phyloP scores from a whole-genome alignment of 208 protist genomes.

The Leptomonas seymouri region DNA sequence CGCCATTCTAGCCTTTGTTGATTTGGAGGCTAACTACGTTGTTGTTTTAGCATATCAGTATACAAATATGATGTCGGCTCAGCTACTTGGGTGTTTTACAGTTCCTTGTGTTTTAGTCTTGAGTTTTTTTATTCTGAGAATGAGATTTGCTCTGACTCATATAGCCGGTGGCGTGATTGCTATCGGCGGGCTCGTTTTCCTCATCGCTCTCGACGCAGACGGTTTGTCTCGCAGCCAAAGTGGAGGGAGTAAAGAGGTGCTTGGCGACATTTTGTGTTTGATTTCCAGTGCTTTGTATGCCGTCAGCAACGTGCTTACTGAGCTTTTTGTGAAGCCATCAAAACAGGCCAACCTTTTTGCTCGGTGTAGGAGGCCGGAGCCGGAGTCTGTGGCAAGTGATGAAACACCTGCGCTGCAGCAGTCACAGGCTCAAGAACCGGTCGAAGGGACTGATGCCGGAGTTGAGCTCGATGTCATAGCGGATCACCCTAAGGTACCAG shows the following conservation, averaged over 20 bases:
- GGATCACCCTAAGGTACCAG: conserved; percentile 46
- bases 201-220: conserved; percentile 81
- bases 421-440: background rate
- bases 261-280: conserved; percentile 90
- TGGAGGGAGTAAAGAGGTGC: conserved; percentile 44
- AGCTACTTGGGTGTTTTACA: conserved; percentile 92
- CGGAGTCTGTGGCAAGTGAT: background rate
- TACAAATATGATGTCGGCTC: conserved; percentile 91
- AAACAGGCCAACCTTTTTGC: conserved; percentile 21
- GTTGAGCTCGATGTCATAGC: conserved; percentile 18
- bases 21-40: conserved; percentile 94
- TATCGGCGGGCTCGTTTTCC: conserved; percentile 74
- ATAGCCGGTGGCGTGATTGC: conserved; percentile 81
- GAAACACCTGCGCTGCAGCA: background rate
- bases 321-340: conserved; percentile 88
- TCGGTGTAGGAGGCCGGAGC: conserved; percentile 12
- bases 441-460: background rate
- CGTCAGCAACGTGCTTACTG: conserved; percentile 91
- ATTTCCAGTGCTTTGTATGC: conserved; percentile 81
- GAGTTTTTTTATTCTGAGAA: conserved; percentile 85
- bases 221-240: conserved; percentile 46
- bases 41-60: conserved; percentile 95
- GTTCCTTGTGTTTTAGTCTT: conserved; percentile 93
- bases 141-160: conserved; percentile 82
- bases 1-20: conserved; percentile 84